Conservation (phyloP, 495 filamentous ascomycete genomes). For the Rusavskia elegans region DNA sequence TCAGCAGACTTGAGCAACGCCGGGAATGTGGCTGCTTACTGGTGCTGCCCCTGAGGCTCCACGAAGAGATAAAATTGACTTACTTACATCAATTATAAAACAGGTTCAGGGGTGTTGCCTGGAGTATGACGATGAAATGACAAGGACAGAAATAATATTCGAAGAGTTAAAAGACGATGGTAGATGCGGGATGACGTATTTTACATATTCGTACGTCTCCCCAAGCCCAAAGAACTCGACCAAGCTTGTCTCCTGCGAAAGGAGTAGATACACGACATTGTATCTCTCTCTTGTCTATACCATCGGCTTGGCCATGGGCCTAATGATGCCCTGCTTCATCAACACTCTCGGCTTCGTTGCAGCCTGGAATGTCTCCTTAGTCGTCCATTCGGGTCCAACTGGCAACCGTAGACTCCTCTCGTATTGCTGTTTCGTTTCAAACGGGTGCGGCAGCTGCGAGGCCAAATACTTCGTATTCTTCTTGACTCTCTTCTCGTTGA, state of each 20-base stretch:
- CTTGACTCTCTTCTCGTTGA: constrained; percentile 80
- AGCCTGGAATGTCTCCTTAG: constrained; percentile 82
- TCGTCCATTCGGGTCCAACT: constrained; percentile 85
- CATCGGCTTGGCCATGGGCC: constrained; percentile 69
- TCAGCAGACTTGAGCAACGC: background rate
- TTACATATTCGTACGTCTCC: too few relatives aligned
- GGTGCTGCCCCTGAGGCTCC: too few relatives aligned
- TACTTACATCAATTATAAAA: too few relatives aligned
- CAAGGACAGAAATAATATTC: too few relatives aligned
- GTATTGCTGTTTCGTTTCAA: constrained; percentile 76
- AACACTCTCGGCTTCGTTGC: constrained; percentile 82
- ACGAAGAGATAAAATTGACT: too few relatives aligned
- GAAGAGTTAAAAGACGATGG: too few relatives aligned
- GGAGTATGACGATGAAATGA: too few relatives aligned
- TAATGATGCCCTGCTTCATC: constrained; percentile 84
- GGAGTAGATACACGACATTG: background rate
- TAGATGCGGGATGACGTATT: too few relatives aligned
- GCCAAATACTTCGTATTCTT: constrained; percentile 91
- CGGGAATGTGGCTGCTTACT: background rate
- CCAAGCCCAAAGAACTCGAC: background rate
- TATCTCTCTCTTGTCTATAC: constrained; percentile 18
- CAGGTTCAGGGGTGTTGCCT: too few relatives aligned
- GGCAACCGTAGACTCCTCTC: constrained; percentile 76
- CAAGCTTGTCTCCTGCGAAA: background rate
- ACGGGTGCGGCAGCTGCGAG: constrained; percentile 64